These are phyloP conservation scores for Globisporangium cystogenes DNA, from an alignment of 352 stramenopile genomes.

Conservation along the genomic window DNA sequence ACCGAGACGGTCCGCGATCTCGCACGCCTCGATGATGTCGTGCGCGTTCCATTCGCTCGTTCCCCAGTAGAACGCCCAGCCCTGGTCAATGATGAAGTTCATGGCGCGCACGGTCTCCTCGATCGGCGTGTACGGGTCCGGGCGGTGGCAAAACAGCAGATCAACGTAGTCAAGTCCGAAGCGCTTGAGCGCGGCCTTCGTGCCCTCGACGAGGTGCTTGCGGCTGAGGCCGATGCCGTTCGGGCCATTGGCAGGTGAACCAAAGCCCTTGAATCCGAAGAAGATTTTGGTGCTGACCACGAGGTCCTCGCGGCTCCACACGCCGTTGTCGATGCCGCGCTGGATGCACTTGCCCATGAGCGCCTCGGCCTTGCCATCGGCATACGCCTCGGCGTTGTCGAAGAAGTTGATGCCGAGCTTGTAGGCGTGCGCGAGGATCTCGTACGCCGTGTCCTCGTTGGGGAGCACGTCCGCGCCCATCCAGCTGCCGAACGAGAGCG, in stretches of 20 bases:
- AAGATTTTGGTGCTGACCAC: slow-evolving; percentile 62
- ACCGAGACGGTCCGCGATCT: slow-evolving; percentile 26
- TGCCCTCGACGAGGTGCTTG: slow-evolving; percentile 43
- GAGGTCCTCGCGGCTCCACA: slow-evolving; percentile 36
- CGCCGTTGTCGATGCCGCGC: slow-evolving; percentile 16
- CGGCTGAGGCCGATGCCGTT: slow-evolving; percentile 24
- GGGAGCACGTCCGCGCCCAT: slow-evolving; percentile 14
- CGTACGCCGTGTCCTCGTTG: slow-evolving; percentile 21
- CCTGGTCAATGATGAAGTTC: not conserved
- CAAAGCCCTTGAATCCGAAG: slow-evolving; percentile 4
- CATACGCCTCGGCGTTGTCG: slow-evolving; percentile 38
- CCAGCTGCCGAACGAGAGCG: slow-evolving; percentile 28
- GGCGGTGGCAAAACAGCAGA: not conserved
- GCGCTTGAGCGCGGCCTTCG: slow-evolving; percentile 30
- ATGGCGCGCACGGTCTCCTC: not conserved
- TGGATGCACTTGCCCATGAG: slow-evolving; percentile 23
- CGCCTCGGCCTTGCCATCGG: slow-evolving; percentile 20
- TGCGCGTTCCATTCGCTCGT: slow-evolving; percentile 42
- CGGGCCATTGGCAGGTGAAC: slow-evolving; percentile 3
- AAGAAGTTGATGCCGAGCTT: slow-evolving; percentile 49
- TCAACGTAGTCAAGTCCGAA: slow-evolving; percentile 10
- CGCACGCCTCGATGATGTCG: slow-evolving; percentile 48
- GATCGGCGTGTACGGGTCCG: not conserved
- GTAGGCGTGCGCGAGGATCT: slow-evolving; percentile 27
- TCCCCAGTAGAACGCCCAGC: slow-evolving; percentile 20